Conservation (phyloP, 2,329 filamentous ascomycete genomes). For the Fusarium nelsonii region DNA sequence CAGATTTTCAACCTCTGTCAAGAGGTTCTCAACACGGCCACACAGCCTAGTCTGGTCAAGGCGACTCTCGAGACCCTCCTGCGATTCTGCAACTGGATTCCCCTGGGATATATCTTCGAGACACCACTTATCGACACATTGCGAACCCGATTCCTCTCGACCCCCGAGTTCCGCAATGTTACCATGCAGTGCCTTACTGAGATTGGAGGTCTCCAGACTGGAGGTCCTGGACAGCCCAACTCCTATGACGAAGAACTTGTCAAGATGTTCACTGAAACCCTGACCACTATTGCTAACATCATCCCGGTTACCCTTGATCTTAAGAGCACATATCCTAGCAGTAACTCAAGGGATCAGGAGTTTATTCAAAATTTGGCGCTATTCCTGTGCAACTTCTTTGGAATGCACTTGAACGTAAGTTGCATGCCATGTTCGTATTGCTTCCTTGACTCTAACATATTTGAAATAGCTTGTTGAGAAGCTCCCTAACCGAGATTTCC, state of each 20-base stretch:
- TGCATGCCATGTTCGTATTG: not conserved
- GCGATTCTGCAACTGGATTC: conserved; percentile 99
- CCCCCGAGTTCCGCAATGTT: conserved; percentile 95
- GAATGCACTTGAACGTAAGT: conserved; percentile 85
- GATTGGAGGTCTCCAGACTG: conserved; percentile 93
- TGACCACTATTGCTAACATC: conserved; percentile 92
- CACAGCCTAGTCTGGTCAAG: conserved; percentile 89
- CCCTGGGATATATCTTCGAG: conserved; percentile 98
- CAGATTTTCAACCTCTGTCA: conserved; percentile 98
- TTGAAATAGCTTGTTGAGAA: conserved; percentile 84
- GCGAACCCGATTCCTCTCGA: conserved; percentile 90
- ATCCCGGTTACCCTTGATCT: conserved; percentile 92
- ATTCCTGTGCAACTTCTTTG: conserved; percentile 97
- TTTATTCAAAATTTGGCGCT: conserved; percentile 97
- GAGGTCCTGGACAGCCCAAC: conserved; percentile 72
- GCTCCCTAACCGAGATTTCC: conserved; percentile 92
- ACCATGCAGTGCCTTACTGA: conserved; percentile 97
- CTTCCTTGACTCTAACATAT: conserved; percentile 33
- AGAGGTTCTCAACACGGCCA: conserved; percentile 91
- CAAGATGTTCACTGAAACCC: conserved; percentile 97
- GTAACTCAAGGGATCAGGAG: conserved; percentile 93
- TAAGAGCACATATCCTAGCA: conserved; percentile 89
- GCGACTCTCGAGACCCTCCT: conserved; percentile 96
- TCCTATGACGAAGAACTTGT: conserved; percentile 96
- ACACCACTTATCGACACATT: conserved; percentile 95